Conservation (phyloP, 139 green algal genomes). For the Haematococcus lacustris region DNA sequence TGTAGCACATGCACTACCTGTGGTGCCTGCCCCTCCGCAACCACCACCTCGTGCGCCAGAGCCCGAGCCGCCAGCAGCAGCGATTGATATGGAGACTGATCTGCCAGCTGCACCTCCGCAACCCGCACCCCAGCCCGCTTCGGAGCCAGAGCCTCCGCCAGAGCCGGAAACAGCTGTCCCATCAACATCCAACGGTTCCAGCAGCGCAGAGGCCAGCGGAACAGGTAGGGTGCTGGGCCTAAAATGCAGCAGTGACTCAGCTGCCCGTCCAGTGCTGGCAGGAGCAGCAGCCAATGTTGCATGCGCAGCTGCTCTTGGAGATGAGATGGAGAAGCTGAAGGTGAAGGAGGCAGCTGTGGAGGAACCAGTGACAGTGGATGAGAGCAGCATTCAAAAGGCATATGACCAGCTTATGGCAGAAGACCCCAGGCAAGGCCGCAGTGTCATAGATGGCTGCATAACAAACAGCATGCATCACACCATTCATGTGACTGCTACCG, state of each 20-base stretch:
- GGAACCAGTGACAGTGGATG: constrained; percentile 30
- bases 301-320: too few relatives aligned
- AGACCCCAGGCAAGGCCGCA: constrained; percentile 43
- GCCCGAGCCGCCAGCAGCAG: neutral
- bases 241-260: neutral
- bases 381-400: constrained; percentile 44
- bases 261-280: too few relatives aligned
- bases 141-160: too few relatives aligned
- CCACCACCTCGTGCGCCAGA: neutral
- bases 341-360: constrained; percentile 30
- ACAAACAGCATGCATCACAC: too few relatives aligned
- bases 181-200: too few relatives aligned
- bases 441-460: too few relatives aligned
- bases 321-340: constrained; percentile 30
- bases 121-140: too few relatives aligned
- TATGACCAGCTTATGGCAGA: constrained; percentile 51
- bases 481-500: too few relatives aligned
- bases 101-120: too few relatives aligned
- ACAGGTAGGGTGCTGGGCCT: too few relatives aligned
- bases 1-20: constrained; percentile 5
- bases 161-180: too few relatives aligned
- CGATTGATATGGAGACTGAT: neutral
- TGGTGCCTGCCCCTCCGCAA: neutral
- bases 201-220: too few relatives aligned
- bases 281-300: neutral